Conservation (phyloP, 129 eudicot genomes). For the Daucus carota region DH1_v3.0 NC_030389.2:10498001-10498500, state of each 20-base stretch:
- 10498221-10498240: neutral
- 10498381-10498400: neutral
- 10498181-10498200: neutral
- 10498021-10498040: neutral
- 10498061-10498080: neutral
- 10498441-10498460: neutral
- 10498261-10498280: neutral
- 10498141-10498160: neutral
- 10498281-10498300: neutral
- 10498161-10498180: neutral
- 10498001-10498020: neutral
- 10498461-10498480: neutral
- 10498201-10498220: neutral
- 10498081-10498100: neutral
- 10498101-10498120: slow-evolving; percentile 1
- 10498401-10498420: neutral
- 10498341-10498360: neutral
- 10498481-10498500: neutral
- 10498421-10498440: neutral
- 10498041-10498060: neutral
- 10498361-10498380: neutral
- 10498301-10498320: slow-evolving; percentile 1
- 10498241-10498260: neutral
- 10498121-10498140: neutral
- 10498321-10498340: neutral